Evolutionary conservation across 495 filamentous ascomycete genomes (phyloP).

Genomic region (Aspergillus haitiensis): DNA sequence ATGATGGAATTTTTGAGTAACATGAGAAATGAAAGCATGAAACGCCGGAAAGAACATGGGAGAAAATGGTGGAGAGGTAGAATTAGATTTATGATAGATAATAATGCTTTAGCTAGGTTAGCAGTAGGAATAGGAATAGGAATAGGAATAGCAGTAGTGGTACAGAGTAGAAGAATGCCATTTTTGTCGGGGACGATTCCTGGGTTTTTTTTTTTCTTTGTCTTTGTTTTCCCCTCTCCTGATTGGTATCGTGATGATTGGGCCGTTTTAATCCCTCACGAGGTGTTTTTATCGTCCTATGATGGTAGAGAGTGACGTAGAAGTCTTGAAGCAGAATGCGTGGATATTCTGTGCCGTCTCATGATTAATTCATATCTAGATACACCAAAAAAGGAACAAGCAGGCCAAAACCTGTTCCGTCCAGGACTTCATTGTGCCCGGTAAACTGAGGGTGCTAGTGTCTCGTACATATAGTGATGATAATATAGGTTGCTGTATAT

Average conservation of each 20-base stretch:
- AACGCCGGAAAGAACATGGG: not conserved
- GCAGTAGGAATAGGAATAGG: not conserved
- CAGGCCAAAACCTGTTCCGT: too few species aligned
- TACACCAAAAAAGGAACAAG: too few species aligned
- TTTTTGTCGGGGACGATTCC: not conserved
- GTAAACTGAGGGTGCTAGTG: too few species aligned
- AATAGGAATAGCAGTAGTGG: not conserved
- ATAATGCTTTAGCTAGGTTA: not conserved
- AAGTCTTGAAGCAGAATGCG: too few species aligned
- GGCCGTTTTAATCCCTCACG: not conserved
- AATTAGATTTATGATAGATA: not conserved
- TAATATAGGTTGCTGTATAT: too few species aligned
- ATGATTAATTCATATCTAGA: not conserved
- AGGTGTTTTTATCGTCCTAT: not conserved
- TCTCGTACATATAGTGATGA: too few species aligned
- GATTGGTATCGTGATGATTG: not conserved
- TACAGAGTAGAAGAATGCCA: constrained; percentile 10
- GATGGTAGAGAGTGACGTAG: too few species aligned
- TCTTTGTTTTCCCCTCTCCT: not conserved
- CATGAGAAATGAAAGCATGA: not conserved
- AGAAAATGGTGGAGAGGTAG: not conserved
- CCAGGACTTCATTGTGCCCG: too few species aligned
- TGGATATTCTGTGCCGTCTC: too few species aligned
- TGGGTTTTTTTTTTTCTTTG: not conserved
- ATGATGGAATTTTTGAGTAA: not conserved